phyloP scores from a whole-genome alignment of 495 filamentous ascomycete species.

The Lasiosphaeris hirsuta region DNA sequence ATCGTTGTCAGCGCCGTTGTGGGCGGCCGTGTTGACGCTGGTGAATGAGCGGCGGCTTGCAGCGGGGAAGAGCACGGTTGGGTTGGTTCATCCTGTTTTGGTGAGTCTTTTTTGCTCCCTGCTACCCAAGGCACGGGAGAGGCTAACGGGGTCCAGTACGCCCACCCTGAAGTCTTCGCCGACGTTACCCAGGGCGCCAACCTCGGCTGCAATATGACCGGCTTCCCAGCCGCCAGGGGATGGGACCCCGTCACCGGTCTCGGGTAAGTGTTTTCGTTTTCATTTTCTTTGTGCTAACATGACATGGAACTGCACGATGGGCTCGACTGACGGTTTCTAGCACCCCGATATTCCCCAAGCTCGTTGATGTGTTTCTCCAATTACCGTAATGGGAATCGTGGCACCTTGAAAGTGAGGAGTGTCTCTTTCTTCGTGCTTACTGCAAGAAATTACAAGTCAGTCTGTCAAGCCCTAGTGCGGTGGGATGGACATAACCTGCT shows the following conservation, averaged over 20 bases:
- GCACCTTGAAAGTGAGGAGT: too few species aligned
- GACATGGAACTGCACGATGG: too few species aligned
- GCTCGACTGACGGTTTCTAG: too few species aligned
- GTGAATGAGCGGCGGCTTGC: conserved; percentile 62
- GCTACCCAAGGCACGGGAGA: conserved; percentile 44
- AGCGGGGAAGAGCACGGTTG: conserved; percentile 47
- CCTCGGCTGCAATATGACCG: conserved; percentile 46
- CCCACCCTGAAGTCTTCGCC: conserved; percentile 42
- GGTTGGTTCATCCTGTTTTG: conserved; percentile 55
- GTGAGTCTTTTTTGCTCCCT: conserved; percentile 43
- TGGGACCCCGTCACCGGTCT: conserved; percentile 55
- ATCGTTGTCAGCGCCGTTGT: conserved; percentile 53
- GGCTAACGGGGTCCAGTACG: conserved; percentile 45
- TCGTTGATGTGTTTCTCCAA: too few species aligned
- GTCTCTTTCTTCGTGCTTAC: too few species aligned
- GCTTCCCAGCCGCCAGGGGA: conserved; percentile 47
- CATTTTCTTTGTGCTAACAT: too few species aligned
- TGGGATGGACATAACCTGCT: too few species aligned
- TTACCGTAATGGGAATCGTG: too few species aligned
- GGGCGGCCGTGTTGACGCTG: conserved; percentile 56
- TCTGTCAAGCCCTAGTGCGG: too few species aligned
- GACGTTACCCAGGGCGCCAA: conserved; percentile 50
- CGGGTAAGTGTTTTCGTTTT: too few species aligned
- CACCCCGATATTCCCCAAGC: too few species aligned
- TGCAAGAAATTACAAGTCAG: too few species aligned